Conservation (phyloP, 441 rosid genomes). For the Bruguiera hainesii region DNA sequence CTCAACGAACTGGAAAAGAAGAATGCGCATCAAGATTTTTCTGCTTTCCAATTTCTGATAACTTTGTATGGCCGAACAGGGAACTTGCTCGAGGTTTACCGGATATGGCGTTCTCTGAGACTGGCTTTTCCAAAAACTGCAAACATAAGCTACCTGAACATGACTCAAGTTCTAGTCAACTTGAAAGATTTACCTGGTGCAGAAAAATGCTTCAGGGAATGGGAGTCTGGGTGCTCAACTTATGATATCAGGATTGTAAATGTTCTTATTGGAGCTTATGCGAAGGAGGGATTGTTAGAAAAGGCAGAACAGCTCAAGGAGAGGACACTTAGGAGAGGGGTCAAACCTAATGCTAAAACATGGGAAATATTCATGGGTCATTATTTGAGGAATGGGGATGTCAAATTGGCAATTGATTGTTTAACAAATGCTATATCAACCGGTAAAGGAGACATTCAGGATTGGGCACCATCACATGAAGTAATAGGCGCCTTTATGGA, state of each 20-base stretch:
- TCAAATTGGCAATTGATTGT: constrained; percentile 55
- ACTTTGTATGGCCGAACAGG: constrained; percentile 68
- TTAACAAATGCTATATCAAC: constrained; percentile 54
- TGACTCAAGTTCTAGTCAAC: constrained; percentile 76
- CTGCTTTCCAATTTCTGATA: constrained; percentile 73
- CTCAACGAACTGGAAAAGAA: constrained; percentile 73
- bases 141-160: constrained; percentile 77
- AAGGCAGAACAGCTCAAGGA: constrained; percentile 70
- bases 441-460: constrained; percentile 64
- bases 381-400: constrained; percentile 50
- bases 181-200: constrained; percentile 90
- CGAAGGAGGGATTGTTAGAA: constrained; percentile 50
- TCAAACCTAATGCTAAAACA: constrained; percentile 71
- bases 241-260: constrained; percentile 75
- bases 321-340: constrained; percentile 60
- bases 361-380: constrained; percentile 77
- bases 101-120: constrained; percentile 87
- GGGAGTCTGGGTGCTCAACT: constrained; percentile 63
- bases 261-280: constrained; percentile 70
- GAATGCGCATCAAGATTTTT: constrained; percentile 43
- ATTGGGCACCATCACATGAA: constrained; percentile 75
- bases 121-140: constrained; percentile 72
- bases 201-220: constrained; percentile 80
- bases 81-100: constrained; percentile 68
- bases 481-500: constrained; percentile 49